Evolutionary conservation across 192 early-diverging fungal genomes (phyloP).

Genomic region (Chytriomyces confervae): DNA sequence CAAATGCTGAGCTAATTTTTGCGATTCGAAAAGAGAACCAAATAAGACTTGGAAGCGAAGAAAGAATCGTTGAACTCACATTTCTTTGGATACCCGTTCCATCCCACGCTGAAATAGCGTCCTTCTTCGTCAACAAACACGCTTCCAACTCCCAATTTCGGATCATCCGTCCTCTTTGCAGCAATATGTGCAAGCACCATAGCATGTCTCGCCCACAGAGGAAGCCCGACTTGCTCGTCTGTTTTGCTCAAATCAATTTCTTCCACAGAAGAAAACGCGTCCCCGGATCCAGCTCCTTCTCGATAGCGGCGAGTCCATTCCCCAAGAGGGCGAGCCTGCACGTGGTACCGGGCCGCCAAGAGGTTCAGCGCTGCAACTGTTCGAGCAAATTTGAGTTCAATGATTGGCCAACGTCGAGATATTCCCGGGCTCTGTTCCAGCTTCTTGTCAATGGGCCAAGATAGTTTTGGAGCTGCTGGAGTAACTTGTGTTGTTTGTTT

Average conservation of each 20-base stretch:
- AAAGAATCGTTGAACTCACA: conserved; percentile 1
- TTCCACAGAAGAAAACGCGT: not conserved
- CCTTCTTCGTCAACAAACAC: conserved; percentile 42
- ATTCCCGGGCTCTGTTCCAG: conserved; percentile 22
- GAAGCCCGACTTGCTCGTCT: conserved; percentile 5
- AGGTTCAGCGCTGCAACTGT: conserved; percentile 23
- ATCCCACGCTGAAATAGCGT: conserved; percentile 41
- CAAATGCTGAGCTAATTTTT: conserved; percentile 31
- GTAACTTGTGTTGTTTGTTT: not conserved
- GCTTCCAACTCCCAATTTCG: conserved; percentile 49
- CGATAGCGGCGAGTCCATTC: conserved; percentile 20
- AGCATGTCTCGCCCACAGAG: conserved; percentile 39
- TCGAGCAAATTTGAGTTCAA: conserved; percentile 29
- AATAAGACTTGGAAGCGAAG: not conserved
- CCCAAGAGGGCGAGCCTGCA: conserved; percentile 10
- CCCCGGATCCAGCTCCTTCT: not conserved
- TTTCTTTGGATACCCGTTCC: conserved; percentile 54
- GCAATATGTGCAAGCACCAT: conserved; percentile 53
- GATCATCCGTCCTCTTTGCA: conserved; percentile 51
- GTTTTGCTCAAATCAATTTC: conserved; percentile 9
- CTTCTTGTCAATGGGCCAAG: conserved; percentile 26
- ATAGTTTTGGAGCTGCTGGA: not conserved
- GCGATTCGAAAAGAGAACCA: not conserved
- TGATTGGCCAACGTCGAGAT: conserved; percentile 28
- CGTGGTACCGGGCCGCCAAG: conserved; percentile 23